Evolutionary conservation across 306 rosid species (phyloP), one percentile per base, ranked within the genome.

Genomic region (Prunus davidiana): DNA sequence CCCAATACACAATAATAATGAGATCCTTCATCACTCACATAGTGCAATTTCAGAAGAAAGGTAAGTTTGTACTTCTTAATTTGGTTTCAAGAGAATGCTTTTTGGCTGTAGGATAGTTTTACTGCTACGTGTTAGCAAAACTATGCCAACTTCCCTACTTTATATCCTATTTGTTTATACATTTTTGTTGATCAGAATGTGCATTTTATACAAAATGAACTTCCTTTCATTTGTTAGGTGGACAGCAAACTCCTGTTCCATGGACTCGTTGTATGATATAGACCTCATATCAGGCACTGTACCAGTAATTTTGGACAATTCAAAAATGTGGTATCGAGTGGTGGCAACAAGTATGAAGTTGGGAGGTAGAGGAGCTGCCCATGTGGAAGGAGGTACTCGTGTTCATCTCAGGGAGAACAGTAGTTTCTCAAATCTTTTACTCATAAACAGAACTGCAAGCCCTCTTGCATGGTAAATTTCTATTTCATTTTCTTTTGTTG

Each of bases 381-480:
- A 96, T 20, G 93, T 92, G 65, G 85, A 80, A 60, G 85, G 82
- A 78, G 77, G 91, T 81, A 85, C 68, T 79, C 96, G 91, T 50
- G 61, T 78, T 22, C 82, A 91, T 63, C 96, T 96, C 63, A 89
- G 83, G 80, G 88, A 90, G 76, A 82, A 84, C 62, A 85, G 57
- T 66, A 89, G 7, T 49, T 96, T 88, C 78, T 86, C 90, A n/a
- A 80, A 86, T 87, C 78, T 92, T 72, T 79, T 92, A 85, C 91
- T 96, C 41, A 84, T 96, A 79, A 96, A 96, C 92, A 88, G 98
- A 84, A 91, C 97, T 64, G 93, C 98, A 43, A 91, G 91, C 87
- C 96, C 86, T 69, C 97, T 93, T 76, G 89, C 98, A 76, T 91
- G 97, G 97, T 93, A 86, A 78, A 41, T 78, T 57, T 49, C 73